Evolutionary conservation across 305 asterid genomes (phyloP).

Genomic region (Plantago rigida): DNA sequence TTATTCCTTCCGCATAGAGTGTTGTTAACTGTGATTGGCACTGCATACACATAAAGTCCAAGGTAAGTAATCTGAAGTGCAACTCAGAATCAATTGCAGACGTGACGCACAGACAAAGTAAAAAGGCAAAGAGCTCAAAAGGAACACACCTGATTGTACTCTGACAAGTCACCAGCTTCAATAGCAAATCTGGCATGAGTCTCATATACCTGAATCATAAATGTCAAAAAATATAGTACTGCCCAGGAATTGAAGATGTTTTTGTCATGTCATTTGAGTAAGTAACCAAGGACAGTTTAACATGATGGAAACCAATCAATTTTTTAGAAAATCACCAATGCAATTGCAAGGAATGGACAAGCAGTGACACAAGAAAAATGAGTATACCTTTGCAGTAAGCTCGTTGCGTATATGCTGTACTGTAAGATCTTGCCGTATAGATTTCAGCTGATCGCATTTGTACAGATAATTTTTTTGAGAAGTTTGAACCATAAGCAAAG

Average conservation of each 20-base stretch:
- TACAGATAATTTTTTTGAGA: constrained; percentile 80
- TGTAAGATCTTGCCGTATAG: constrained; percentile 95
- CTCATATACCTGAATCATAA: constrained; percentile 73
- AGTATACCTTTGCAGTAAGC: constrained; percentile 76
- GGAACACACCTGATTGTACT: constrained; percentile 77
- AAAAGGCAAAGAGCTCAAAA: constrained; percentile 18
- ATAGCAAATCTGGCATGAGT: constrained; percentile 95
- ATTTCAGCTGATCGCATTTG: constrained; percentile 95
- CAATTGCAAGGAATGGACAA: constrained; percentile 11
- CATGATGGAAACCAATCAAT: not conserved
- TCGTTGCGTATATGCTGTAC: constrained; percentile 88
- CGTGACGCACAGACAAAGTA: not conserved
- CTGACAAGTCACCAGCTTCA: constrained; percentile 87
- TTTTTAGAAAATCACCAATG: constrained; percentile 4
- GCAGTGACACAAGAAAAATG: constrained; percentile 17
- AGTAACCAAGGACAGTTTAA: no score
- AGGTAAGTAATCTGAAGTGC: no score
- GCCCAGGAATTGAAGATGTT: constrained; percentile 19
- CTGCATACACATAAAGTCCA: constrained; percentile 39
- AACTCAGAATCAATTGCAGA: not conserved
- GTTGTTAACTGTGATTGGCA: constrained; percentile 90
- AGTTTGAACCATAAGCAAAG: constrained; percentile 74
- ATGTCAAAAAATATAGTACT: constrained; percentile 12
- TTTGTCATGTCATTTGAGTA: not conserved
- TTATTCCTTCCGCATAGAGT: constrained; percentile 86